phyloP scores from a whole-genome alignment of 345 rosid genomes.

The Heritiera littoralis region DNA sequence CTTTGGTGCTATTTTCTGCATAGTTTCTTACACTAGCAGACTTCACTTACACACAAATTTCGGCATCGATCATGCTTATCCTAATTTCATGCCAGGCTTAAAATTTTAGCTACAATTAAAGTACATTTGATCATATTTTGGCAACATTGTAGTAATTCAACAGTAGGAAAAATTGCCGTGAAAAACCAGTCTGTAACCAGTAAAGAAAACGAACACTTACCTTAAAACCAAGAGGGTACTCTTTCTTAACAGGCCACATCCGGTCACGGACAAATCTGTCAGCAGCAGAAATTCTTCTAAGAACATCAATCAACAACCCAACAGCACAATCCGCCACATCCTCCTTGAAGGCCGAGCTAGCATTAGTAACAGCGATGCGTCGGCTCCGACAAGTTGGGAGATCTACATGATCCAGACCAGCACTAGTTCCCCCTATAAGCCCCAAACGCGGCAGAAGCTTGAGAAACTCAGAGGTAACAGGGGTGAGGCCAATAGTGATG shows the following conservation, averaged over 20 bases:
- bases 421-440: slow-evolving; percentile 34
- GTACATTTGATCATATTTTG: not conserved
- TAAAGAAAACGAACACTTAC: slow-evolving; percentile 11
- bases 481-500: slow-evolving; percentile 30
- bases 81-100: not conserved
- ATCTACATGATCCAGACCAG: slow-evolving; percentile 46
- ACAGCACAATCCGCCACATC: slow-evolving; percentile 51
- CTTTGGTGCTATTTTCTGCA: not conserved
- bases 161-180: not conserved
- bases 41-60: not conserved
- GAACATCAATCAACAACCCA: slow-evolving; percentile 42
- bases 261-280: slow-evolving; percentile 41
- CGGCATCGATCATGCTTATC: not conserved
- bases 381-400: slow-evolving; percentile 45
- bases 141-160: no score
- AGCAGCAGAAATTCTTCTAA: slow-evolving; percentile 38
- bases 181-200: not conserved
- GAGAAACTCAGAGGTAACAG: slow-evolving; percentile 32
- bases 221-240: slow-evolving; percentile 42
- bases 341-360: slow-evolving; percentile 44
- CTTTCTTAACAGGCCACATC: slow-evolving; percentile 29
- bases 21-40: not conserved
- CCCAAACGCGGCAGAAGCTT: slow-evolving; percentile 33
- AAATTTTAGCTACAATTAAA: not conserved
- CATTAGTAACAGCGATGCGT: slow-evolving; percentile 41